Evolutionary conservation across 768 basidiomycete genomes (phyloP), one percentile per base, ranked within the genome.

Genomic region (Amanita polypyramis): DNA sequence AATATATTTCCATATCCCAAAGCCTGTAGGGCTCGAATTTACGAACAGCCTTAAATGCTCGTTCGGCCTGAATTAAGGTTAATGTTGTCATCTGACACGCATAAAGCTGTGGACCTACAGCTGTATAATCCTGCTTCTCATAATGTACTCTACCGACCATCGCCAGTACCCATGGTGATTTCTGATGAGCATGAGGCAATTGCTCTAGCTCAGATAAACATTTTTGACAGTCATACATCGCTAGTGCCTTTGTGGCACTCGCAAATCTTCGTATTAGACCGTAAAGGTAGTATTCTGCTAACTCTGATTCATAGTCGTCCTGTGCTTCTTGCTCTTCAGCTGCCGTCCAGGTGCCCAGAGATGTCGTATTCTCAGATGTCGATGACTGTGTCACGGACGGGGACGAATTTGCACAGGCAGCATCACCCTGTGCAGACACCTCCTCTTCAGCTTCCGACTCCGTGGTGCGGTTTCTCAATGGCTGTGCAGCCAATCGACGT

Each of bases 1-100:
- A 96, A 66, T 91, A 96, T 35, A 93, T 79, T 65, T 98, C 94
- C 89, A 96, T 93, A 62, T 92, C 88, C 71, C 79, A 78, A 50
- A 94, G 63, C 19, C 89, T 80, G 70, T 90, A 86, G n/a, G 94
- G 94, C 54, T 97, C 86, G 51, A 88, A 68, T n/a, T 70, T 70
- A 36, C 93, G 77, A 43, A 90, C 79, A 14, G 80, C 76, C 55
- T 78, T 77, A 71, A 94, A 98, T 17, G 88, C 88, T 58, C 90
- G 80, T 60, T 92, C 87, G 33, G 95, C 89, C 94, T 96, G 57
- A 32, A 52, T 52, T 51, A 39, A n/a, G 37, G 52, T 41, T 44
- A 43, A 19, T 42, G 17, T 43, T 45, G 23, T 48, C 47, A 52
- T 54, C 20, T 42, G 17, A 44, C 50, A 54, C 52, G 47, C 41